These are phyloP conservation scores for Bertia moriformis DNA, from an alignment of 2,329 filamentous ascomycete genomes.

Conservation along the genomic window DNA sequence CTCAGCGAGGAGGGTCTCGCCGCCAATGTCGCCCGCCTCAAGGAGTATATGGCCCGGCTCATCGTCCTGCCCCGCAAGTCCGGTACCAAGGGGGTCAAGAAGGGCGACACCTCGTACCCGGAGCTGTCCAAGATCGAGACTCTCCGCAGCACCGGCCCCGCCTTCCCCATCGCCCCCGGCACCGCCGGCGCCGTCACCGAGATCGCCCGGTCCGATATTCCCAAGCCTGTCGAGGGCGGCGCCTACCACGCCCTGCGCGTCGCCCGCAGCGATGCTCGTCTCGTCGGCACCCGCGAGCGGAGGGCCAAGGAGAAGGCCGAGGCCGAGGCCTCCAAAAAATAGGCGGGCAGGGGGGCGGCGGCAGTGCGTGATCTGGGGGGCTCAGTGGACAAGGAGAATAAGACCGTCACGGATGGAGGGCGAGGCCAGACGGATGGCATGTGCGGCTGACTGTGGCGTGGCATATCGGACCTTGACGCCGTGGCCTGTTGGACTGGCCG, in stretches of 20 bases:
- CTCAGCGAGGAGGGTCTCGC: slow-evolving; percentile 54
- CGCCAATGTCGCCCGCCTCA: slow-evolving; percentile 56
- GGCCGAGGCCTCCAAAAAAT: neutral
- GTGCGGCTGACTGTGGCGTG: too few relatives aligned
- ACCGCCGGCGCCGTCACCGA: neutral
- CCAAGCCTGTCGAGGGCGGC: neutral
- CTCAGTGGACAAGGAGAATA: too few relatives aligned
- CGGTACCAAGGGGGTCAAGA: slow-evolving; percentile 50
- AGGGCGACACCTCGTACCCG: slow-evolving; percentile 48
- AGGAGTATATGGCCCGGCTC: slow-evolving; percentile 54
- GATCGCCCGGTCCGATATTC: neutral
- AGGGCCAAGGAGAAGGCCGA: neutral
- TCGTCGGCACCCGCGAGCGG: neutral
- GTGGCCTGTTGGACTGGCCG: too few relatives aligned
- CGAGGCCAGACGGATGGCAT: too few relatives aligned
- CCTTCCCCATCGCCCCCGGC: neutral
- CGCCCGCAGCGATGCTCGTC: neutral
- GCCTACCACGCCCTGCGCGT: neutral
- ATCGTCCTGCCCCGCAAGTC: slow-evolving; percentile 59
- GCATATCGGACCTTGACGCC: too few relatives aligned
- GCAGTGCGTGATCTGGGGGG: too few relatives aligned
- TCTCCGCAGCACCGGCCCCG: neutral
- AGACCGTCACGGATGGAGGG: too few relatives aligned
- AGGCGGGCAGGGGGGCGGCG: neutral
- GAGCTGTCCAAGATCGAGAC: slow-evolving; percentile 18